These are phyloP conservation scores for Hippophae tibetana DNA, from an alignment of 306 rosid genomes.

Conservation along the genomic window DNA sequence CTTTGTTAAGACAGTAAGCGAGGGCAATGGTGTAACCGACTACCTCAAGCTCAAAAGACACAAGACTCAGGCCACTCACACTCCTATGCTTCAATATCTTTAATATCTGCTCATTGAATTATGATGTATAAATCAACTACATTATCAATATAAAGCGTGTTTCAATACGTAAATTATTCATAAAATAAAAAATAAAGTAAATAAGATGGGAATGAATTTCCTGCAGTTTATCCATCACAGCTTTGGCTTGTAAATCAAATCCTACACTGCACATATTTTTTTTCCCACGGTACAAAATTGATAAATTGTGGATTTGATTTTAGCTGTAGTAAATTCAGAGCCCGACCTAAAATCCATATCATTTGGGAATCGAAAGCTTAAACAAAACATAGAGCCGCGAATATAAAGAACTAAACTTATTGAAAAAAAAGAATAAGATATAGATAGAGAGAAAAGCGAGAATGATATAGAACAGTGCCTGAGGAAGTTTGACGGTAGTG, in stretches of 20 bases:
- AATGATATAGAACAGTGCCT: constrained; percentile 31
- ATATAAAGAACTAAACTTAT: background rate
- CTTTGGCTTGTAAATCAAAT: background rate
- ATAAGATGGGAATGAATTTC: background rate
- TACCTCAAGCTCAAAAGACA: constrained; percentile 82
- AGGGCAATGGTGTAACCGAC: constrained; percentile 77
- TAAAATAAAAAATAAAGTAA: background rate
- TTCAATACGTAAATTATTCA: background rate
- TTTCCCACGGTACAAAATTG: background rate
- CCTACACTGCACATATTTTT: background rate
- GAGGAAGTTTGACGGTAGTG: constrained; percentile 97
- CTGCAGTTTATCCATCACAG: background rate
- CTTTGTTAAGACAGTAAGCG: constrained; percentile 86
- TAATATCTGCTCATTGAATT: constrained; percentile 42
- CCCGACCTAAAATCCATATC: background rate
- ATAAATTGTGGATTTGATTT: background rate
- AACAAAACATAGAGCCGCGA: too few relatives aligned
- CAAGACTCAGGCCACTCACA: constrained; percentile 75
- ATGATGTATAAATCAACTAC: background rate
- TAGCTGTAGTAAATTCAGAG: background rate
- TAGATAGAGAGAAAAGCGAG: too few relatives aligned
- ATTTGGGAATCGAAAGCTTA: background rate
- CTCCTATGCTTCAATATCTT: constrained; percentile 63
- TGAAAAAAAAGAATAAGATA: background rate
- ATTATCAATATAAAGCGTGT: background rate